Base-by-base conservation (phyloP, 345 rosid species). In the Salix arbutifolia region DNA sequence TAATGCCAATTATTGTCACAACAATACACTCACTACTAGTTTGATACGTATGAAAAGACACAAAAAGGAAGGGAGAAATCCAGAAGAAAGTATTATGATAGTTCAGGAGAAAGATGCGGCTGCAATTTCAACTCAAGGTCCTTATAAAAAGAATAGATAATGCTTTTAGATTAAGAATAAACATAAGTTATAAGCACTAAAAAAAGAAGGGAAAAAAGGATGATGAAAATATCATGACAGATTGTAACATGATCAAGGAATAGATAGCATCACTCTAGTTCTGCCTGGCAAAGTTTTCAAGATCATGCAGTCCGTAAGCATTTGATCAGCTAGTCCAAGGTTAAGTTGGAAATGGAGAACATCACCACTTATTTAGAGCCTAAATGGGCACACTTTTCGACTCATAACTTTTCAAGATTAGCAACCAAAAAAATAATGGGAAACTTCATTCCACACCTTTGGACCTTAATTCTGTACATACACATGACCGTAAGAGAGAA, bases 1-100 rank as follows among this genome's bases (percentile, higher is more conserved):
- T 84, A 65, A 65, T 42, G 8, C 74, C 74, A 84, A 44, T 65
- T 44, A 42, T 66, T 64, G 46, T 70, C 38, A 21, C 35, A 72
- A 52, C 38, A 42, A 48, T 31, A 61, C 46, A 42, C 18, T 53
- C 25, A 1, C 46, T 67, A 11, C 31, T 69, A 69, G 18, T 58
- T 31, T 25, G 60, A 61, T 1, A 10, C 37, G 12, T 18, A 18
- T 52, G 61, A 69, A 50, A 28, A 8, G 46, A 19, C n/a, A 37
- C 28, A 5, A 40, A 40, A 53, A 5, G 25, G 23, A 53, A 5
- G 25, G 31, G 21, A n/a, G 8, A 68, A 67, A 31, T 14, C 67
- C 26, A 62, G 61, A 40, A 60, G 23, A 68, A 56, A 18, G 58
- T 26, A 76, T 28, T 31, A 21, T 10, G 28, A 50, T 48, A 50